Evolutionary conservation across 345 rosid genomes (phyloP).

Genomic region (Mangifera indica): DNA sequence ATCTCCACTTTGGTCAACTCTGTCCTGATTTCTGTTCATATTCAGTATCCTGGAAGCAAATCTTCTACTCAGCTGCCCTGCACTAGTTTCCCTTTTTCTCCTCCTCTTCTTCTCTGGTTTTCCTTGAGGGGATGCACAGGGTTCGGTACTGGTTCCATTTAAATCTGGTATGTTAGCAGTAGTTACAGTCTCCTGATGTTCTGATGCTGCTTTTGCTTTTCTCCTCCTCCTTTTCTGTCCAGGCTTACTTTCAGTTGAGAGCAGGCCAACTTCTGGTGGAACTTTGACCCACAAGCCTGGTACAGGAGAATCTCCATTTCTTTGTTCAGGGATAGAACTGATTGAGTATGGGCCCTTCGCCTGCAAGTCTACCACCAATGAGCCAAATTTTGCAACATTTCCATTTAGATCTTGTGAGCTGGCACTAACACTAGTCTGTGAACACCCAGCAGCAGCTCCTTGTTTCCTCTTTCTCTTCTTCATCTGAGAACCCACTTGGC

Average conservation of each 20-base stretch:
- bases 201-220: constrained; percentile 42
- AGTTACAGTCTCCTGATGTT: constrained; percentile 16
- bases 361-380: constrained; percentile 41
- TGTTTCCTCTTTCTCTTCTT: constrained; percentile 32
- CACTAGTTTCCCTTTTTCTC: constrained; percentile 32
- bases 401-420: constrained; percentile 18
- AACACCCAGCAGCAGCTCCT: constrained; percentile 9
- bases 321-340: constrained; percentile 27
- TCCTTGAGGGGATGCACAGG: constrained; percentile 25
- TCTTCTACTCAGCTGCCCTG: constrained; percentile 12
- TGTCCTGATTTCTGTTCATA: constrained; percentile 19
- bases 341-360: constrained; percentile 37
- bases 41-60: constrained; percentile 13
- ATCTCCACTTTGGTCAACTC: constrained; percentile 28
- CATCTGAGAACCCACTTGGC: constrained; percentile 21
- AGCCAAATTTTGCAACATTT: constrained; percentile 23
- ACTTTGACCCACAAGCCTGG: constrained; percentile 3
- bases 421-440: constrained; percentile 16
- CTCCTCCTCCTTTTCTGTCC: constrained; percentile 49
- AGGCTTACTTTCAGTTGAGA: constrained; percentile 22
- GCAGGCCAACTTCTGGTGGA: constrained; percentile 24
- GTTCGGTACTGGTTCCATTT: constrained; percentile 46
- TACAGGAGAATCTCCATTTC: constrained; percentile 21
- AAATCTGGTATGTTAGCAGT: constrained; percentile 54
- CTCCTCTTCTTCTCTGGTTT: constrained; percentile 43